Percentiles rank a stretch among this genome's conserved stretches.
These are phyloP conservation scores for Glebionis coronaria DNA, from an alignment of 129 eudicot species.

Conservation along the genomic window DNA sequence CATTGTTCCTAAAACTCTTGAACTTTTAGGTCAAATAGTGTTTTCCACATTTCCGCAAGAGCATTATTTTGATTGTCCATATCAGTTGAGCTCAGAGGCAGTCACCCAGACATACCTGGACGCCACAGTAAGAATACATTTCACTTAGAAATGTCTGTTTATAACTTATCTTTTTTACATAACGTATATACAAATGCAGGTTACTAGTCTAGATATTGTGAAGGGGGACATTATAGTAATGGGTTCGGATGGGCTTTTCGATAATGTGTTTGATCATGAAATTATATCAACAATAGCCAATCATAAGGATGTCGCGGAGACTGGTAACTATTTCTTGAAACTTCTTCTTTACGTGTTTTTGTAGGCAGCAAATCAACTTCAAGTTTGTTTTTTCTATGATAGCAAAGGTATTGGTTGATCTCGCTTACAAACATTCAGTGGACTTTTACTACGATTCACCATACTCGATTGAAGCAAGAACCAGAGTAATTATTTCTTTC, in stretches of 20 bases:
- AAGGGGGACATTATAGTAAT: slow-evolving; percentile 74
- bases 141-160: background rate
- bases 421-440: slow-evolving; percentile 75
- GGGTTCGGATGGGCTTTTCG: slow-evolving; percentile 98
- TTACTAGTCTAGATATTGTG: slow-evolving; percentile 55
- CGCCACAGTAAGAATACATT: slow-evolving; percentile 53
- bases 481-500: slow-evolving; percentile 44
- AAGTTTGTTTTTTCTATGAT: slow-evolving; percentile 23
- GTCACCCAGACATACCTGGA: slow-evolving; percentile 79
- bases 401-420: slow-evolving; percentile 96
- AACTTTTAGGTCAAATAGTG: slow-evolving; percentile 66
- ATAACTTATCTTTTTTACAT: slow-evolving; percentile 1
- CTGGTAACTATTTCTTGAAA: slow-evolving; percentile 47
- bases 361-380: background rate
- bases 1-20: slow-evolving; percentile 12
- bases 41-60: slow-evolving; percentile 76
- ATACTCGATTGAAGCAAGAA: slow-evolving; percentile 73
- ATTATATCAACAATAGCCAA: slow-evolving; percentile 53
- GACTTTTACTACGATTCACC: slow-evolving; percentile 81
- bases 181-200: slow-evolving; percentile 38
- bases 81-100: slow-evolving; percentile 87
- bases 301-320: slow-evolving; percentile 45
- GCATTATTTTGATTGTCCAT: slow-evolving; percentile 92
- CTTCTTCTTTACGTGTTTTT: background rate
- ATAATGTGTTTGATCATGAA: slow-evolving; percentile 76